Percentiles rank a stretch among this genome's conserved stretches.
phyloP scores from a whole-genome alignment of 2,329 filamentous ascomycete genomes.

The Colletotrichum spaethianum region DNA sequence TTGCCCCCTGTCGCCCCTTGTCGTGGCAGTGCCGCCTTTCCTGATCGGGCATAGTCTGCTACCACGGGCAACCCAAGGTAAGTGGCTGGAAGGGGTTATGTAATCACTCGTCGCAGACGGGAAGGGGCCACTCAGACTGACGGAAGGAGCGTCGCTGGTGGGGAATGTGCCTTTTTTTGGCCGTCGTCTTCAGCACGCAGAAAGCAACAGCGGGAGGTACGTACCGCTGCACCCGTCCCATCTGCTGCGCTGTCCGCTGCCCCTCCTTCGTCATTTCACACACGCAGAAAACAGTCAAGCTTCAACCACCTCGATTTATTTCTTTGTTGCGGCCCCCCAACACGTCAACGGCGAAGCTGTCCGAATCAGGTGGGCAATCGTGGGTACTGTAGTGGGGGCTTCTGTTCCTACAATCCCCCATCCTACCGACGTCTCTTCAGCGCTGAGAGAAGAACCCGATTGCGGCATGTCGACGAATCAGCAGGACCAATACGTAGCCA shows the following conservation, averaged over 20 bases:
- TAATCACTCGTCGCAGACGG: background rate
- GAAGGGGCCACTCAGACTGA: conserved; percentile 12
- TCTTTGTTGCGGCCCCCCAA: background rate
- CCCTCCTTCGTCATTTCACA: conserved; percentile 12
- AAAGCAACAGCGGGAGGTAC: background rate
- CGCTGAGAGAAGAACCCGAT: background rate
- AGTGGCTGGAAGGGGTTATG: conserved; percentile 5
- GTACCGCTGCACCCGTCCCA: background rate
- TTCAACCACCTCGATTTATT: background rate
- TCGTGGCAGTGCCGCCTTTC: conserved; percentile 40
- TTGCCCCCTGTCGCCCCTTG: conserved; percentile 41
- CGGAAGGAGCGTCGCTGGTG: background rate
- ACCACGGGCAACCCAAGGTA: conserved; percentile 40
- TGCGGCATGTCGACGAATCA: background rate
- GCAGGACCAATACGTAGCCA: background rate
- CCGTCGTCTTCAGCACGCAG: background rate
- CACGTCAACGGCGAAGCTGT: background rate
- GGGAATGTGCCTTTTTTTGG: conserved; percentile 31
- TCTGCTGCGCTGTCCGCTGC: conserved; percentile 2
- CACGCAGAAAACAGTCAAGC: background rate
- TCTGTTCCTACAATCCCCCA: background rate
- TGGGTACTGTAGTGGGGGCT: background rate
- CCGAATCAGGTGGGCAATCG: background rate
- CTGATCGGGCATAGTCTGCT: conserved; percentile 22
- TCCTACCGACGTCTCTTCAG: background rate